Evolutionary conservation across 2,329 filamentous ascomycete species (phyloP), one percentile per base, ranked within the genome.

Genomic region (Sphaerulina populicola): DNA sequence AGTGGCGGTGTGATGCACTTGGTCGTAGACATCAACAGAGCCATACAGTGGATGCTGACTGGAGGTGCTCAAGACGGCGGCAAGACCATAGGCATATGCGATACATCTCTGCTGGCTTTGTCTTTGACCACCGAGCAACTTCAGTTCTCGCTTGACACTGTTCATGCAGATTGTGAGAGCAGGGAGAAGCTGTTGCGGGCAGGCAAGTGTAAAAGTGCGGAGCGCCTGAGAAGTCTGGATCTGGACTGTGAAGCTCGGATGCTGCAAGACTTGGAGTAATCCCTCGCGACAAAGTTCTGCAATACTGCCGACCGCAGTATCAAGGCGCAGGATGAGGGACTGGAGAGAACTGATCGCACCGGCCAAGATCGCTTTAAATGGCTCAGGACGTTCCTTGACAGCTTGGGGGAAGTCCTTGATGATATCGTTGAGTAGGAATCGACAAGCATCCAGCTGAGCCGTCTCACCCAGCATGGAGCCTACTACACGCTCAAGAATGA

Each of bases 111-210:
- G 79, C 14, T 88, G 84, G 1, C 87, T 89, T 63, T 88, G 86
- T 47, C 88, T 79, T 6, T 82, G 85, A 0, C 82, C 81, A 11
- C 78, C 80, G 6, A 97, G 77, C 39, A 93, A 77, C 27, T 83
- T 83, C 27, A 98, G 77, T 64, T 98, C 93, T 56, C 93, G 79
- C 55, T 82, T 87, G 54, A 98, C 78, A 66, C 88, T 96, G 68
- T 96, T 96, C 85, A 97, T 90, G 68, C 90, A 97, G 41, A 97
- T 87, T 0, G 91, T 94, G 14, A 97, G 81, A 57, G 89, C 93
- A 2, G 88, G 87, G 4, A 97, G 74, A 5, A 98, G 79, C 65
- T 97, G 91, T 60, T 94, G 87, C 4, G 93, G 93, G 60, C 89
- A 96, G 11, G 89, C 89, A 39, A 95, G 75, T 0, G 94, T 87